phyloP scores from a whole-genome alignment of 2,329 filamentous ascomycete genomes.

The Ceratocystis papillata region DNA sequence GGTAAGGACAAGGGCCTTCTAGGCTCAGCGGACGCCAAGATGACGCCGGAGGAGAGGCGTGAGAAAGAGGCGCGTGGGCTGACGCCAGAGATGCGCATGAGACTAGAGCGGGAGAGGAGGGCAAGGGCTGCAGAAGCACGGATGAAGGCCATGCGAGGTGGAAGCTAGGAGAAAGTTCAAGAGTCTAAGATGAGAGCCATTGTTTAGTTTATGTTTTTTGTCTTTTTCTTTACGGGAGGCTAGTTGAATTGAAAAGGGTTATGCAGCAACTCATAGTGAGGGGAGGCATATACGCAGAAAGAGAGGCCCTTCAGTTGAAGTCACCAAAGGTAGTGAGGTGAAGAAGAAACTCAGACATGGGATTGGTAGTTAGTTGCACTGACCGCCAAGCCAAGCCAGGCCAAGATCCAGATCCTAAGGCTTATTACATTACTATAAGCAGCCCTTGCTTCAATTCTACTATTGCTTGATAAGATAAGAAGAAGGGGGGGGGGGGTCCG shows the following conservation, averaged over 20 bases:
- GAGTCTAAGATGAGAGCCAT: neutral
- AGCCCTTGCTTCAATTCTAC: neutral
- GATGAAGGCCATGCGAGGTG: conserved; percentile 54
- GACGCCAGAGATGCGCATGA: conserved; percentile 76
- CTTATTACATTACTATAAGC: neutral
- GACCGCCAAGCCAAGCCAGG: too few species aligned
- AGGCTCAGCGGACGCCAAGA: conserved; percentile 49
- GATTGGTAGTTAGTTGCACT: too few species aligned
- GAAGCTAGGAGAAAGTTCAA: conserved; percentile 16
- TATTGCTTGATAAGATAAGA: conserved; percentile 4
- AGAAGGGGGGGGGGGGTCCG: neutral
- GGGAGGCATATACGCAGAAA: too few species aligned
- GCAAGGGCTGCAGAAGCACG: conserved; percentile 87
- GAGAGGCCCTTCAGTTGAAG: too few species aligned
- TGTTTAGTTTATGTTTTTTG: neutral
- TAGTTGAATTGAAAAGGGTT: too few species aligned
- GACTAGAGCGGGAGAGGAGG: conserved; percentile 75
- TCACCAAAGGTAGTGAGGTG: too few species aligned
- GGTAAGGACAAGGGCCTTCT: conserved; percentile 44
- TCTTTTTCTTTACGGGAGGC: too few species aligned
- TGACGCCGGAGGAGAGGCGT: conserved; percentile 68
- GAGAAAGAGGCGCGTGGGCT: conserved; percentile 77
- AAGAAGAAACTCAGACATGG: too few species aligned
- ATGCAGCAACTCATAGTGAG: too few species aligned
- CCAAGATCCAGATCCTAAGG: too few species aligned